Evolutionary conservation across 106 monocot species (phyloP), one percentile per base, ranked within the genome.

Genomic region (Allium cepa): DNA sequence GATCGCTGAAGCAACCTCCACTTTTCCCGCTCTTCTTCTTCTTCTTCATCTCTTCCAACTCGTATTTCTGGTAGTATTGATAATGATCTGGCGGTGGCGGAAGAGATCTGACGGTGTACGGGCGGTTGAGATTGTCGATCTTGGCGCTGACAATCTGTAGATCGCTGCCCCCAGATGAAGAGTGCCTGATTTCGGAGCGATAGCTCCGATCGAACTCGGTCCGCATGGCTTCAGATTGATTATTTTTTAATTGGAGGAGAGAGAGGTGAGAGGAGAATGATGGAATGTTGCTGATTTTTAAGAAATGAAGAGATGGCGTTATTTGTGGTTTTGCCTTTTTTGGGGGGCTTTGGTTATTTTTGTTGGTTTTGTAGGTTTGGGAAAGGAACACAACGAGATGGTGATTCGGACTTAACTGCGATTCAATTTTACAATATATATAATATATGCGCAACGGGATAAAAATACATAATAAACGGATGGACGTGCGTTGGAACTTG

Each of bases 1-100:
- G 82, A 50, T 85, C 84, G 45, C 74, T 82, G 65, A 82, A 81
- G 79, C 76, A 76, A 26, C 53, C 53, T 55, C 53, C 53, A 15
- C 53, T 15, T 55, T 15, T 53, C n/a, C 0, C 0, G 17, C 46
- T 49, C 9, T 50, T 17, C 48, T 10, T 49, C 48, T 10, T 49
- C n/a, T 49, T 2, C 48, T 17, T 14, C 7, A 17, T 13, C 8
- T 11, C 7, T 11, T 64, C 53, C 13, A 64, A 49, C 8, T 52
- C 66, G 66, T 66, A 55, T 15, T 15, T 55, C 7, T 11, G 53
- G 53, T 12, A 55, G 26, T 17, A 52, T 26, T 17, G 66, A 11
- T 18, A 52, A 22, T 8, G 12, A 9, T 15, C 0, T 0, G 47
- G 11, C 60, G 17, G 60, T 28, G 60, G 11, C 36, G 16, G 64